Evolutionary conservation across 2,329 filamentous ascomycete genomes (phyloP), one percentile per base, ranked within the genome.

Genomic region (Cytospora chrysosperma): DNA sequence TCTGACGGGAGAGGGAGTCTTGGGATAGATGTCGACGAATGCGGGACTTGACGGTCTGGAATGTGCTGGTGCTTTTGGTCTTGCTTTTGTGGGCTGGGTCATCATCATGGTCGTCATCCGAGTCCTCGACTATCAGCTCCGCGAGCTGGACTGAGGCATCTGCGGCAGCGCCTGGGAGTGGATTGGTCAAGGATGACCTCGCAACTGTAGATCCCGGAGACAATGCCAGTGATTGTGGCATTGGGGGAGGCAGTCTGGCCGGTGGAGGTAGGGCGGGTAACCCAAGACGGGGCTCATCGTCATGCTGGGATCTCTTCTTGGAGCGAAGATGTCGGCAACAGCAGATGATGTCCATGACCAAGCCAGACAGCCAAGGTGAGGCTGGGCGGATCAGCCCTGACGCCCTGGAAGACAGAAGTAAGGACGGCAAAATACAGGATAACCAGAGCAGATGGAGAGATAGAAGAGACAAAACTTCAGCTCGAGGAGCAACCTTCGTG

Each of bases 1-100:
- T 78, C 34, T 77, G 71, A 53, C 76, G 79, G 2, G 71, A 69
- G 9, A 78, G 72, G 4, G 74, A 75, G 24, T 81, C 79, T 27
- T 79, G 75, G 2, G 82, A 83, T 7, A 84, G 73, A 43, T 78
- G 80, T 52, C 76, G 76, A 62, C 77, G 75, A 19, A 85, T 70
- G 50, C 75, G 80, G 7, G 74, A 77, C 43, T 77, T 80, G 34
- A 86, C 78, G 3, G 74, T 73, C 34, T 77, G 76, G 13, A 86
- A 72, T 0, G 79, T 76, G 55, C 75, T 77, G 21, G 71, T 71
- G 55, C 69, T 70, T 61, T 72, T 76, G 53, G 74, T 76, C 59
- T 69, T 76, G 56, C 69, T 72, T 30, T 67, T 64, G 12, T 55
- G 54, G 19, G 34, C 60, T 2, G 56, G 61, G 1, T 74, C 77